phyloP scores from a whole-genome alignment of 129 eudicot genomes.

The sunflower (Helianthus annuus) region HanXRQr2.0-SUNRISE NC_035435.2:38278696-38279195 shows the following conservation, averaged over 20 bases:
- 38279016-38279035: background rate
- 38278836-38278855: conserved; percentile 99
- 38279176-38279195: too few species aligned
- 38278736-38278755: conserved; percentile 28
- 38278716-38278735: background rate
- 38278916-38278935: background rate
- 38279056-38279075: background rate
- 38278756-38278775: conserved; percentile 92
- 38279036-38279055: background rate
- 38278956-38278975: background rate
- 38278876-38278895: conserved; percentile 41
- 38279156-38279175: background rate
- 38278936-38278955: background rate
- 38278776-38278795: conserved; percentile 85
- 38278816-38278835: conserved; percentile 94
- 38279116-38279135: background rate
- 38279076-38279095: background rate
- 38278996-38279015: background rate
- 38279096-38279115: background rate
- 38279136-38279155: background rate
- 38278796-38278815: conserved; percentile 76
- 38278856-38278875: conserved; percentile 95
- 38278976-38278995: conserved; percentile 12
- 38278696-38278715: background rate
- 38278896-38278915: background rate